These are phyloP conservation scores for Cicer yamashitae DNA, from an alignment of 306 rosid genomes.

Conservation along the genomic window DNA sequence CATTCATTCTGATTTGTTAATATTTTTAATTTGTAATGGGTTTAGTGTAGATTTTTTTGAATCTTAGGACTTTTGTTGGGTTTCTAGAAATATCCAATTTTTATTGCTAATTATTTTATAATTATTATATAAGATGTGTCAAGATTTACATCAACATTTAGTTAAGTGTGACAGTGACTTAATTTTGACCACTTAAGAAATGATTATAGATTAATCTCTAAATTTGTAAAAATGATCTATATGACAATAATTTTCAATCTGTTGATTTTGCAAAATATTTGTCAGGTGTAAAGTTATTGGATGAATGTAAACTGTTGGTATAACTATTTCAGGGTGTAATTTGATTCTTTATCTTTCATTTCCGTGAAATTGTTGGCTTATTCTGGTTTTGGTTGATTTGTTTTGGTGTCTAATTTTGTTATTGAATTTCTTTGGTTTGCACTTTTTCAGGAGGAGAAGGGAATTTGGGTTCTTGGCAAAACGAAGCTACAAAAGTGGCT, in stretches of 20 bases:
- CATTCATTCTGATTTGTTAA: constrained; percentile 22
- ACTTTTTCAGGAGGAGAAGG: constrained; percentile 55
- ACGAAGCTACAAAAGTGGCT: constrained; percentile 57
- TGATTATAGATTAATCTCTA: no score
- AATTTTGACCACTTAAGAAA: no score
- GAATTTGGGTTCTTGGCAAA: constrained; percentile 82
- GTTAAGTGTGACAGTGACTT: no score
- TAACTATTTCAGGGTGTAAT: no score
- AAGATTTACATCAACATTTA: no score
- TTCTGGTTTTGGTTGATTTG: neutral
- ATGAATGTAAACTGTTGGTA: no score
- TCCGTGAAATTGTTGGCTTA: neutral
- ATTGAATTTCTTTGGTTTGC: neutral
- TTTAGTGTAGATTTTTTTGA: constrained; percentile 43
- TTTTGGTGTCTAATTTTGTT: constrained; percentile 28
- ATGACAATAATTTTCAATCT: no score
- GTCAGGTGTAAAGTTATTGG: no score
- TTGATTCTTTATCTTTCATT: neutral
- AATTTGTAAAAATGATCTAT: no score
- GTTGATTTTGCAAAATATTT: no score
- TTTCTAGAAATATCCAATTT: constrained; percentile 33
- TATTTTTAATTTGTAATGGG: constrained; percentile 36
- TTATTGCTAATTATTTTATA: neutral
- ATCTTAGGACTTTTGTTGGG: neutral
- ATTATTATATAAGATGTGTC: no score